A percentile compares a stretch with the other conserved stretches of the same genome.
These are phyloP conservation scores for Chlorella sp. DNA, from an alignment of 139 green algal genomes.

Conservation along the genomic window DNA sequence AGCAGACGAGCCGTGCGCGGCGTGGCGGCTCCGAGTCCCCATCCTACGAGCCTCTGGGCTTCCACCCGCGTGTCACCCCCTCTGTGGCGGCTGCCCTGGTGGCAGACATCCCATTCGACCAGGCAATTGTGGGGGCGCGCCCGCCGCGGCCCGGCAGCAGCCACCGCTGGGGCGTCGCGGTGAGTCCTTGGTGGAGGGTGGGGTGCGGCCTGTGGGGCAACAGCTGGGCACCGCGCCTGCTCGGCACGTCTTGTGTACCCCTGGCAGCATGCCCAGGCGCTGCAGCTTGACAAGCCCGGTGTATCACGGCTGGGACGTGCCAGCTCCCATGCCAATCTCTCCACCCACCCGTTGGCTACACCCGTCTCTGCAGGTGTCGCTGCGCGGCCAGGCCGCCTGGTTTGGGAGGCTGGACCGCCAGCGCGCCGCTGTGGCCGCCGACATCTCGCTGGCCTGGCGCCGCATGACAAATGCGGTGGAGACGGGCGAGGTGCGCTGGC, in stretches of 20 bases:
- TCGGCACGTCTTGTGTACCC: too few relatives aligned
- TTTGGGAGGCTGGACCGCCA: conserved; percentile 26
- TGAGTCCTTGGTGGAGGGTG: background rate
- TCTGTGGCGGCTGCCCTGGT: background rate
- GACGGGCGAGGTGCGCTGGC: background rate
- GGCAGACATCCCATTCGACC: background rate
- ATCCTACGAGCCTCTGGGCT: conserved; percentile 4
- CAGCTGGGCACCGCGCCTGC: too few relatives aligned
- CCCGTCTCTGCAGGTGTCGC: background rate
- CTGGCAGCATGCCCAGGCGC: too few relatives aligned
- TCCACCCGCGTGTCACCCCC: background rate
- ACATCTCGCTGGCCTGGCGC: conserved; percentile 19
- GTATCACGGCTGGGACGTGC: too few relatives aligned
- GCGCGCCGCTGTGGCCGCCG: conserved; percentile 12
- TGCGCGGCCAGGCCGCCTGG: conserved; percentile 22
- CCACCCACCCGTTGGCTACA: too few relatives aligned
- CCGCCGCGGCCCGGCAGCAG: conserved; percentile 25
- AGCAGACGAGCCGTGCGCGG: too few relatives aligned
- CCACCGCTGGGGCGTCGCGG: conserved; percentile 28
- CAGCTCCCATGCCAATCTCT: too few relatives aligned
- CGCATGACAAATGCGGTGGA: background rate
- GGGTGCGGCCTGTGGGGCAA: background rate
- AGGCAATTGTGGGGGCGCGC: background rate
- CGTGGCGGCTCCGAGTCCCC: conserved; percentile 10
- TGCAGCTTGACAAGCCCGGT: too few relatives aligned